Percentiles rank a stretch among this genome's conserved stretches.
Conservation (phyloP, 805 yeast genomes). For the Lipomyces chichibuensis region DNA sequence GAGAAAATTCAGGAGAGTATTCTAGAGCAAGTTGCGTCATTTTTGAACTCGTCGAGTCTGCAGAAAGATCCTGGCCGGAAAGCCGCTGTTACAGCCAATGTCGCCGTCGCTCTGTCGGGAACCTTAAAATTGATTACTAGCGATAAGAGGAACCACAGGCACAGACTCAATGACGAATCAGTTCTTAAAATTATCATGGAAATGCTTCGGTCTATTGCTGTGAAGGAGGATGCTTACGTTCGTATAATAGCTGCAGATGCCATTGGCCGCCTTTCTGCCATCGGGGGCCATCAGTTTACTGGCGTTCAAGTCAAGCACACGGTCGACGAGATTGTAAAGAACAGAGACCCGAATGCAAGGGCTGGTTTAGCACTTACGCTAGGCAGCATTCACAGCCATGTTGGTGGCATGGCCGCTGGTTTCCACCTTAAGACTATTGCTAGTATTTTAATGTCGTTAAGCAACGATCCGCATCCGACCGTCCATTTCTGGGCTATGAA, state of each 20-base stretch:
- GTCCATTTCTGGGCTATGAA: slow-evolving; percentile 75
- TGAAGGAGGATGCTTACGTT: slow-evolving; percentile 46
- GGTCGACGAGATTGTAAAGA: slow-evolving; percentile 68
- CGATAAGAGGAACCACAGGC: slow-evolving; percentile 7
- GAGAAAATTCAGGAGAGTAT: slow-evolving; percentile 82
- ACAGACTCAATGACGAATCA: slow-evolving; percentile 21
- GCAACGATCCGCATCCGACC: slow-evolving; percentile 80
- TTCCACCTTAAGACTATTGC: slow-evolving; percentile 52
- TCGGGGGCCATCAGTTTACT: slow-evolving; percentile 40
- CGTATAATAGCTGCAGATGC: slow-evolving; percentile 58
- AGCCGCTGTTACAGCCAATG: slow-evolving; percentile 61
- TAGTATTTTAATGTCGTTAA: slow-evolving; percentile 61
- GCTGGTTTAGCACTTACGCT: slow-evolving; percentile 58
- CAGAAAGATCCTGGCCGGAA: slow-evolving; percentile 44
- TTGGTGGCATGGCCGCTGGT: slow-evolving; percentile 45
- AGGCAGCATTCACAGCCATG: slow-evolving; percentile 52
- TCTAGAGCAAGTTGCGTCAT: slow-evolving; percentile 73
- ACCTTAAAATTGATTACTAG: slow-evolving; percentile 42
- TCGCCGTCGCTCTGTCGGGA: slow-evolving; percentile 66
- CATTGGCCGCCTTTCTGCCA: slow-evolving; percentile 54
- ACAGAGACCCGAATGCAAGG: slow-evolving; percentile 65
- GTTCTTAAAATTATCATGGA: slow-evolving; percentile 56
- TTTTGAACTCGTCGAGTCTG: slow-evolving; percentile 49
- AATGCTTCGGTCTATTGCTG: slow-evolving; percentile 44
- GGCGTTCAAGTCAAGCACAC: slow-evolving; percentile 49